A percentile compares a stretch with the other conserved stretches of the same genome.
These are phyloP conservation scores for Claviceps fusiformis DNA, from an alignment of 2,329 filamentous ascomycete species.

Conservation along the genomic window DNA sequence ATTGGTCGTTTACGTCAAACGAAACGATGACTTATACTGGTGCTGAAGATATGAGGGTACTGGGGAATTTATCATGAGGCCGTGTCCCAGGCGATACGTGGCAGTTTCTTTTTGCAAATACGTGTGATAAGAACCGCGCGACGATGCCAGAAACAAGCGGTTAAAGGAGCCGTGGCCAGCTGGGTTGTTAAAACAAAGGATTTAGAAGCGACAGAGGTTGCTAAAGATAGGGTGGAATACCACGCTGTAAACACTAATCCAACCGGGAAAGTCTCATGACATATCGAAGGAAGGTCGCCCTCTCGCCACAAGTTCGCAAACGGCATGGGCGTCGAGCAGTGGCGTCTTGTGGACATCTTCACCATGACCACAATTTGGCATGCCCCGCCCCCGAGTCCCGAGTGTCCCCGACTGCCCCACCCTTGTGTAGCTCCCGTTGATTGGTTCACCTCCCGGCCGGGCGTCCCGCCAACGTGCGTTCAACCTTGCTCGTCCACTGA, in stretches of 20 bases:
- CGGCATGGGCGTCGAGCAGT: no score
- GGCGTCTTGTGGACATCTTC: no score
- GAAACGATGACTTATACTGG: background rate
- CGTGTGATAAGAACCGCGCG: background rate
- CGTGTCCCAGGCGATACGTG: background rate
- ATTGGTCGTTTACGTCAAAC: background rate
- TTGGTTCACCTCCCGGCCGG: background rate
- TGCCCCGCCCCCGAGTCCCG: no score
- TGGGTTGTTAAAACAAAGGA: background rate
- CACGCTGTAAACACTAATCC: background rate
- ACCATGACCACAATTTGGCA: no score
- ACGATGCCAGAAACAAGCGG: background rate
- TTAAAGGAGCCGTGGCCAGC: background rate
- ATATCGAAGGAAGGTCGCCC: no score
- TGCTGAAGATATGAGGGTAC: background rate
- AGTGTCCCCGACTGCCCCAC: background rate
- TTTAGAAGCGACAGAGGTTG: background rate
- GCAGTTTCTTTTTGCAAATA: background rate
- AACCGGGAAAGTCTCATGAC: no score
- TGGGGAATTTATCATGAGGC: no score
- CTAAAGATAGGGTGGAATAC: no score
- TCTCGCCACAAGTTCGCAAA: no score
- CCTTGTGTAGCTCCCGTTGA: background rate
- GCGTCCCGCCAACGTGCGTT: background rate
- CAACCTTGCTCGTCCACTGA: background rate